Base-by-base conservation (phyloP, 1,284 basidiomycete species). In the Papiliotrema fonsecae region DNA sequence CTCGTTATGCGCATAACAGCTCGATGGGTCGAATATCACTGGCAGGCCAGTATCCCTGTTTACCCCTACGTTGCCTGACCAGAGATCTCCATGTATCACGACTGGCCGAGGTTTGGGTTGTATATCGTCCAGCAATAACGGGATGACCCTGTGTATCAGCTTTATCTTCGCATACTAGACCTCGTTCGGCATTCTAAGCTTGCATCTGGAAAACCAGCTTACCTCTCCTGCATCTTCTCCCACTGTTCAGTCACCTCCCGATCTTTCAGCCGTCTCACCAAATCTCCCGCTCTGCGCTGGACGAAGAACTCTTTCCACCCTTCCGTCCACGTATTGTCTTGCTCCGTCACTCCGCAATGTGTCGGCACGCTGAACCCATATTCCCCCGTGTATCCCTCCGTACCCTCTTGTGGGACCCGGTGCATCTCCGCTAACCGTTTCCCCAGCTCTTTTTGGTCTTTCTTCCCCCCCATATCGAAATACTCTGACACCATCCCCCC, bases 1-100 rank as follows among this genome's bases (percentile, higher is more conserved):
- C 75, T 93, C 89, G 54, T 86, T 86, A 64, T 91, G 88, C 2
- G 87, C 88, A 59, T 82, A 91, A 65, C 85, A 88, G 7, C 83
- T 83, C 2, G 87, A 83, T 2, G 88, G 87, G 62, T 93, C 89
- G 62, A 81, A 92, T 39, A 92, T 84, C 3, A 89, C 77, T 0
- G 87, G 85, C 43, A 80, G 67, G 2, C 77, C 78, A 3, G 77
- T 82, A 13, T 57, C 55, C 18, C 60, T 66, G 51, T 87, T 82
- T 24, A 49, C 56, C 1, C 87, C 86, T 10, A 61, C 63, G 35
- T 73, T 73, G 6, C 70, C 66, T 2, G 63, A 67, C 88, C 89
- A 93, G 38, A 92, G 77, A 70, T 92, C 89, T 2, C 89, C 89
- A 60, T 93, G 89, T 4, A 89, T 72, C 19, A 91, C 78, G 1